Evolutionary conservation across 768 basidiomycete species (phyloP).

Genomic region (Lentinula lateritia): DNA sequence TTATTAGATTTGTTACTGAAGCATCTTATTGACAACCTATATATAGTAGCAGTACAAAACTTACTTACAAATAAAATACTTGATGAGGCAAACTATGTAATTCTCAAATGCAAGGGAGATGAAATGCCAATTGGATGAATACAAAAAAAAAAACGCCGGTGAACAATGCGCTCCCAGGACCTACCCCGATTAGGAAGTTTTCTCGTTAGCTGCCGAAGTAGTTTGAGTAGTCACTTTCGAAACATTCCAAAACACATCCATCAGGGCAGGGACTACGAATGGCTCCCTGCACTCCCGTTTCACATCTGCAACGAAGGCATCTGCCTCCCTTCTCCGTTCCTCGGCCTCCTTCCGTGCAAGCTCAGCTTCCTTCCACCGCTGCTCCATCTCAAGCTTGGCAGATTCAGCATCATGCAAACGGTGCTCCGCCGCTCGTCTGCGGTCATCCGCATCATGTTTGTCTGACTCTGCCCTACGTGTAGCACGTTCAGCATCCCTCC

Average conservation of each 20-base stretch:
- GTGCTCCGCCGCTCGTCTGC: neutral
- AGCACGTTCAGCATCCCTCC: neutral
- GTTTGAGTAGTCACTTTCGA: neutral
- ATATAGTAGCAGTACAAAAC: no score
- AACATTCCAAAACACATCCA: slow-evolving; percentile 2
- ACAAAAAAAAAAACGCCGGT: no score
- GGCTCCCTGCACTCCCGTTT: slow-evolving; percentile 2
- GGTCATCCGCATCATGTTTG: neutral
- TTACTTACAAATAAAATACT: no score
- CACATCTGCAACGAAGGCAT: neutral
- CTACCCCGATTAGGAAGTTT: neutral
- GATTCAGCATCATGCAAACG: neutral
- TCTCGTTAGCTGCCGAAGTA: neutral
- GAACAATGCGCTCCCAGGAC: neutral
- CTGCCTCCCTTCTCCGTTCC: neutral
- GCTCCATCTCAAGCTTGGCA: neutral
- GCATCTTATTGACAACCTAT: no score
- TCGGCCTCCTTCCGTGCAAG: neutral
- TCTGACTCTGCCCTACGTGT: neutral
- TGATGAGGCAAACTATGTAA: no score
- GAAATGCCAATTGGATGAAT: no score
- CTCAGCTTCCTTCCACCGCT: neutral
- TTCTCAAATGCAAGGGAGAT: no score
- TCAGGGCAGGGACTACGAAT: slow-evolving; percentile 4
- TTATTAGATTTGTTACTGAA: no score